A percentile compares a stretch with the other conserved stretches of the same genome.
Conservation (phyloP, 179 eudicot genomes). For the Pouteria campechiana region DNA sequence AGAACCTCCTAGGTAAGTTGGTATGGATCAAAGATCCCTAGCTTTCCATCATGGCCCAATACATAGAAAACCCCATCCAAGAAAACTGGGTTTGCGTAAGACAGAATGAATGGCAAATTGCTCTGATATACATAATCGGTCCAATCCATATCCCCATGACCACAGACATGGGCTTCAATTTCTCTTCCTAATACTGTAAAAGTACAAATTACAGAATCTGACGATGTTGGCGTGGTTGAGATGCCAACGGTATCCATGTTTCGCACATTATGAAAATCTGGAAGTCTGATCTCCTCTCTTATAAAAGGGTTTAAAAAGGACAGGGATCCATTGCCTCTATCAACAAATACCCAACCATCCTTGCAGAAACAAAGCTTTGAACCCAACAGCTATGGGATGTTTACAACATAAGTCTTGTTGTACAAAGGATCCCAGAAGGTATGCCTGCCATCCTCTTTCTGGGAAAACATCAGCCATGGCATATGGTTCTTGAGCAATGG, state of each 20-base stretch:
- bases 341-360: background rate
- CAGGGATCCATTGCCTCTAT: background rate
- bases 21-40: background rate
- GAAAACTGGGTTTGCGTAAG: background rate
- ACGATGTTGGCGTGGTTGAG: background rate
- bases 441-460: background rate
- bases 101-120: background rate
- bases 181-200: background rate
- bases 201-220: background rate
- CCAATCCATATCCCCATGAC: background rate
- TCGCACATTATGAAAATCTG: background rate
- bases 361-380: background rate
- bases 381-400: background rate
- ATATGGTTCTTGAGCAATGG: background rate
- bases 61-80: background rate
- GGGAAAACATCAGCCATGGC: background rate
- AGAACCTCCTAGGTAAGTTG: background rate
- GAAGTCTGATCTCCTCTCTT: background rate
- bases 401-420: background rate
- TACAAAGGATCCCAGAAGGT: background rate
- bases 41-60: background rate
- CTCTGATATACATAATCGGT: background rate
- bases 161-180: background rate
- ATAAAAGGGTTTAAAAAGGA: background rate
- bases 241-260: too few species aligned